phyloP scores from a whole-genome alignment of 331 rosid genomes.

The Erythrophleum ivorense region DNA sequence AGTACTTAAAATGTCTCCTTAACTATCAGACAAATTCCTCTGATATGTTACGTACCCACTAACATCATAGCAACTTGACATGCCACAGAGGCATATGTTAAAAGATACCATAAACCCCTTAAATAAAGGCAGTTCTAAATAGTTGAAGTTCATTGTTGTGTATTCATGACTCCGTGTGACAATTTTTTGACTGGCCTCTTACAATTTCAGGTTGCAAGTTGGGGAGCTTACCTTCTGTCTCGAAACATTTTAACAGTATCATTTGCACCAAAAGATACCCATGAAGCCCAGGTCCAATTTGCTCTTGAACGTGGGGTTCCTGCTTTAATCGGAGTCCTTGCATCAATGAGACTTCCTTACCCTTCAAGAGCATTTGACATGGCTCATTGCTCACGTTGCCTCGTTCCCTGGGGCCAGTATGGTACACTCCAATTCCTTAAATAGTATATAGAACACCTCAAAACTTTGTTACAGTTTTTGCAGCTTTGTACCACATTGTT shows the following conservation, averaged over 20 bases:
- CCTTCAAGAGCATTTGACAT: constrained; percentile 94
- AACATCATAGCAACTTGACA: neutral
- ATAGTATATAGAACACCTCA: neutral
- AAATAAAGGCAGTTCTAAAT: too few species aligned
- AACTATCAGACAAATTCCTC: neutral
- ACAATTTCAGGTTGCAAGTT: constrained; percentile 82
- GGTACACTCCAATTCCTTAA: constrained; percentile 50
- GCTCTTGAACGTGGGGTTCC: constrained; percentile 99
- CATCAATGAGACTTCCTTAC: constrained; percentile 92
- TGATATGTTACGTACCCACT: neutral
- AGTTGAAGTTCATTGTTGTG: neutral
- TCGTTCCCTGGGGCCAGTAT: constrained; percentile 86
- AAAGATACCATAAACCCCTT: too few species aligned
- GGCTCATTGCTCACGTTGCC: constrained; percentile 99
- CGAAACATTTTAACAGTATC: constrained; percentile 81
- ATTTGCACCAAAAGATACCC: constrained; percentile 96
- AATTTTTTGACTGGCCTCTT: neutral
- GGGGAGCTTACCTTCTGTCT: constrained; percentile 92
- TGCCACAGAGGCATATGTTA: neutral
- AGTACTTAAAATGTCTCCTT: too few species aligned
- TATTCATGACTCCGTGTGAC: neutral
- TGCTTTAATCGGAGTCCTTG: constrained; percentile 86
- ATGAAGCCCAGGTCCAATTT: constrained; percentile 96
- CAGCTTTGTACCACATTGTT: neutral
- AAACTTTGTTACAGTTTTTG: neutral